Conservation (phyloP, 352 stramenopile genomes). For the Globisporangium takayamanum region DNA sequence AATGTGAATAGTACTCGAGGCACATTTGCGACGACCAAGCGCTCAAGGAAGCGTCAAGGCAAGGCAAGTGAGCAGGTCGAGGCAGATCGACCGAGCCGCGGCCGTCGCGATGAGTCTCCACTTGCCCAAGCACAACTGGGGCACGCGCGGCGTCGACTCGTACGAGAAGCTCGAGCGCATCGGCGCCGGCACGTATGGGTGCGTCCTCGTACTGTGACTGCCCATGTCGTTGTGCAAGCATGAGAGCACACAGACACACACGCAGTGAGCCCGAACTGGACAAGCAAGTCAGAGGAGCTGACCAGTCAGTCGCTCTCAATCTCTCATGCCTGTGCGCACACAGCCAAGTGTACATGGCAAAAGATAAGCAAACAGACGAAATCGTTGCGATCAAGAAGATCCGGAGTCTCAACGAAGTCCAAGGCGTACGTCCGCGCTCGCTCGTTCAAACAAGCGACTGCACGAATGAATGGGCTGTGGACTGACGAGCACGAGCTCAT, state of each 20-base stretch:
- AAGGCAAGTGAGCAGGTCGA: not conserved
- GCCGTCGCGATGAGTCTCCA: constrained; percentile 66
- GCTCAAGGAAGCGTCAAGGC: not conserved
- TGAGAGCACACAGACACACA: not conserved
- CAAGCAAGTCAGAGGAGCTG: too few species aligned
- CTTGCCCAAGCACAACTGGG: constrained; percentile 80
- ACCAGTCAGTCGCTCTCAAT: not conserved
- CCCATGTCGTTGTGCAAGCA: not conserved
- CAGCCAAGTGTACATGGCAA: constrained; percentile 87
- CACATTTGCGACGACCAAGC: not conserved
- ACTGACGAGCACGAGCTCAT: not conserved
- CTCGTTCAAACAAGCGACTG: not conserved
- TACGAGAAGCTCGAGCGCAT: constrained; percentile 90
- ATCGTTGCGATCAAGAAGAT: constrained; percentile 91
- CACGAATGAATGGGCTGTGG: too few species aligned
- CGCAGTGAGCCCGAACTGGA: too few species aligned
- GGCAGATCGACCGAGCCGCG: not conserved
- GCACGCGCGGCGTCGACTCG: constrained; percentile 72
- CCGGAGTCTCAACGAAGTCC: constrained; percentile 85
- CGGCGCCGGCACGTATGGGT: constrained; percentile 86
- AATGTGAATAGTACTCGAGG: too few species aligned
- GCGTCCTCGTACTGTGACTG: constrained; percentile 3
- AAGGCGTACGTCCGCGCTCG: constrained; percentile 45
- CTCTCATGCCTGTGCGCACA: not conserved
- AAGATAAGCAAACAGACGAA: constrained; percentile 76